Conservation (phyloP, 208 protist genomes). For the Leishmania arabica region DNA sequence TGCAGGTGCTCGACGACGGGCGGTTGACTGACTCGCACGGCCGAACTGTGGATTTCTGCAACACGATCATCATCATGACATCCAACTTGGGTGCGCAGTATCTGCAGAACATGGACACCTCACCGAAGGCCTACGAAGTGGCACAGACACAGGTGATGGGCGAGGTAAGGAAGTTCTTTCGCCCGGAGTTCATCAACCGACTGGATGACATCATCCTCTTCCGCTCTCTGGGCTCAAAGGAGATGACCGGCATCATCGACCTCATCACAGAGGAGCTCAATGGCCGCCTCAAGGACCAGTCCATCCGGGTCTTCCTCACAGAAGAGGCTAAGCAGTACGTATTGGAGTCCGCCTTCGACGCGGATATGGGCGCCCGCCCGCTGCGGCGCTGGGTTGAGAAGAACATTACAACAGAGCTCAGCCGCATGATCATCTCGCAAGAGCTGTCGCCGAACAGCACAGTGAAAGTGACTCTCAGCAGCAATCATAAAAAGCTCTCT, state of each 20-base stretch:
- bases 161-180: slow-evolving; percentile 89
- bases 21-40: slow-evolving; percentile 98
- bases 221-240: slow-evolving; percentile 79
- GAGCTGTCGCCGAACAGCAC: slow-evolving; percentile 76
- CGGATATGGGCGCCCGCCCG: slow-evolving; percentile 91
- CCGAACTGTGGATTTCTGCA: slow-evolving; percentile 97
- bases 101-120: slow-evolving; percentile 59
- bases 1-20: slow-evolving; percentile 99
- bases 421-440: slow-evolving; percentile 82
- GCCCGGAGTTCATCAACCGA: slow-evolving; percentile 98
- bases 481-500: slow-evolving; percentile 40
- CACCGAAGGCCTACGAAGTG: slow-evolving; percentile 44
- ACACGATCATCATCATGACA: slow-evolving; percentile 98
- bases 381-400: slow-evolving; percentile 90
- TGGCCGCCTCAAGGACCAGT: slow-evolving; percentile 60
- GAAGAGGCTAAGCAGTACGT: slow-evolving; percentile 75
- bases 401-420: slow-evolving; percentile 88
- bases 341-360: slow-evolving; percentile 67
- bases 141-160: slow-evolving; percentile 86
- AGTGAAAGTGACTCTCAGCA: slow-evolving; percentile 55
- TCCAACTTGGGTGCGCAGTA: slow-evolving; percentile 94
- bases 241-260: slow-evolving; percentile 92
- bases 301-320: slow-evolving; percentile 55
- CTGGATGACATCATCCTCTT: slow-evolving; percentile 98
- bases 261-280: slow-evolving; percentile 90